A percentile compares a stretch with the other conserved stretches of the same genome.
These are phyloP conservation scores for Colletotrichum aenigma DNA, from an alignment of 2,329 filamentous ascomycete species.

Conservation along the genomic window DNA sequence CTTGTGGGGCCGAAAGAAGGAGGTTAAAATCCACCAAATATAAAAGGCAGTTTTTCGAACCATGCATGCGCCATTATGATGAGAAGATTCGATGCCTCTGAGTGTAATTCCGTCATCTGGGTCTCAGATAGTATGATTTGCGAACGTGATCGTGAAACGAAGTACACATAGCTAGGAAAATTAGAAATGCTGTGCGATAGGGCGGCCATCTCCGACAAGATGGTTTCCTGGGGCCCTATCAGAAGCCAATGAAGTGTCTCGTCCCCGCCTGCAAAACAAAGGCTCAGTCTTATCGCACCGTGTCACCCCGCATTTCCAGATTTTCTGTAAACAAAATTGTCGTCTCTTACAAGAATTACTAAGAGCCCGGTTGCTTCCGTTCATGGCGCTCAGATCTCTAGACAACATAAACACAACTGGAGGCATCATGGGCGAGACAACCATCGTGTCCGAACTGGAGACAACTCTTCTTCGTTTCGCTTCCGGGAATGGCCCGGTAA, in stretches of 20 bases:
- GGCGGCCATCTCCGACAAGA: neutral
- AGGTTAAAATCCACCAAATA: neutral
- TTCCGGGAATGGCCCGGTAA: conserved; percentile 41
- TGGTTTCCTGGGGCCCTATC: neutral
- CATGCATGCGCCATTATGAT: neutral
- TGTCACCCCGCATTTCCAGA: neutral
- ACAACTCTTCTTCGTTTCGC: conserved; percentile 36
- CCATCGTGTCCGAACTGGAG: neutral
- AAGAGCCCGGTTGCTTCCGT: neutral
- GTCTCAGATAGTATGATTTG: accelerated
- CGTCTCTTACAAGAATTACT: neutral
- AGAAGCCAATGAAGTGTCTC: neutral
- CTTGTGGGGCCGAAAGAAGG: neutral
- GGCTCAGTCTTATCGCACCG: neutral
- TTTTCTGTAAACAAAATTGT: neutral
- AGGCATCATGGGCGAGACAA: neutral
- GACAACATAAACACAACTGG: neutral
- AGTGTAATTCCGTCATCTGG: neutral
- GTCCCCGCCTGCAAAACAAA: neutral
- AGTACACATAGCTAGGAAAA: neutral
- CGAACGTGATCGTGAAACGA: neutral
- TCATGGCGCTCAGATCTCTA: neutral
- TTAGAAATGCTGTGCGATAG: neutral
- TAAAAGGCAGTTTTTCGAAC: neutral
- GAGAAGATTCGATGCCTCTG: neutral